Evolutionary conservation across 345 rosid genomes (phyloP).

Genomic region (Laguncularia racemosa): DNA sequence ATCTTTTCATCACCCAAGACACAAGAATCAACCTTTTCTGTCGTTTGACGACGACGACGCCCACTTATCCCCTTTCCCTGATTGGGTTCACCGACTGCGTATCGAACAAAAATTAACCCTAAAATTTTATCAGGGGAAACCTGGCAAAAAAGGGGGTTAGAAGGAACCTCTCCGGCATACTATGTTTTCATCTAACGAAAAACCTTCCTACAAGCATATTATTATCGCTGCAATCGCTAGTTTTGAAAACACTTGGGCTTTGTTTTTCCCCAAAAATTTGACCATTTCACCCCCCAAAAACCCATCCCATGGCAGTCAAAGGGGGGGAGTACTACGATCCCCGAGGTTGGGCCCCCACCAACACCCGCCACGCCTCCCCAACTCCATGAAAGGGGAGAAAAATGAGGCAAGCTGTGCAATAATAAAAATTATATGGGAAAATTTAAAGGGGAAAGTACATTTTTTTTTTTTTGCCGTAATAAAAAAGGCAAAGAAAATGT

Average conservation of each 20-base stretch:
- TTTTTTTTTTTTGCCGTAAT: background rate
- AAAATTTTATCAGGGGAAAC: too few relatives aligned
- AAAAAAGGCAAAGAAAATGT: conserved; percentile 15
- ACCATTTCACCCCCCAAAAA: conserved; percentile 51
- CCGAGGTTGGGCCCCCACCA: conserved; percentile 9
- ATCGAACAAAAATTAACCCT: too few relatives aligned
- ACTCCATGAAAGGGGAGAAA: conserved; percentile 28
- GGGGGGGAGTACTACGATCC: conserved; percentile 44
- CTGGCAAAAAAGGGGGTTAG: too few relatives aligned
- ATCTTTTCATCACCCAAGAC: too few relatives aligned
- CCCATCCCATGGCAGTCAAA: conserved; percentile 71
- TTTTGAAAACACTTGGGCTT: conserved; percentile 8
- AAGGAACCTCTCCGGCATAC: too few relatives aligned
- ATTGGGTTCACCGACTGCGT: too few relatives aligned
- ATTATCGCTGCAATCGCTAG: conserved; percentile 15
- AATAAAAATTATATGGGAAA: too few relatives aligned
- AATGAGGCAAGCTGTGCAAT: conserved; percentile 12
- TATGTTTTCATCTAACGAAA: too few relatives aligned
- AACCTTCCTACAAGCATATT: background rate
- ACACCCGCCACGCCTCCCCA: conserved; percentile 11
- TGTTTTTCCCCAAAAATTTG: conserved; percentile 21
- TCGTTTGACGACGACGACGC: too few relatives aligned
- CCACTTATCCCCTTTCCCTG: too few relatives aligned
- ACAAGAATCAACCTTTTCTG: too few relatives aligned
- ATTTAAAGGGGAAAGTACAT: conserved; percentile 15